phyloP scores from a whole-genome alignment of 1,284 basidiomycete species.

The Microbotryum silenes-acaulis region DNA sequence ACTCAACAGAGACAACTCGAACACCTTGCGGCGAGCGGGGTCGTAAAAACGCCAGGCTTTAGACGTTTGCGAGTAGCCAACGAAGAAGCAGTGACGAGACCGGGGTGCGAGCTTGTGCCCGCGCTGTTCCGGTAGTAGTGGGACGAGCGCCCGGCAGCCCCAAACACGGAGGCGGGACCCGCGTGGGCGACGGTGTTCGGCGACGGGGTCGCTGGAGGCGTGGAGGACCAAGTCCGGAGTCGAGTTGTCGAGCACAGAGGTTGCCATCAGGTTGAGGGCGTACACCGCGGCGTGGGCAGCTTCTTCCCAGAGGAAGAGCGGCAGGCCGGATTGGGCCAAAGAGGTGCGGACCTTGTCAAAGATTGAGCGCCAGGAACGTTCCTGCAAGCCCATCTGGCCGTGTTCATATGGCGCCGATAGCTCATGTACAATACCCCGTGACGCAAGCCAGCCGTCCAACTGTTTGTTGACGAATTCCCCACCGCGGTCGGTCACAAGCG shows the following conservation, averaged over 20 bases:
- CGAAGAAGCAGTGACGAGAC: background rate
- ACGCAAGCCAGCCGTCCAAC: too few species aligned
- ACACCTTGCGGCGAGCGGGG: too few species aligned
- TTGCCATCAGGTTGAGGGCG: background rate
- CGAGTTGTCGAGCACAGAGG: background rate
- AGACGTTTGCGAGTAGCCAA: too few species aligned
- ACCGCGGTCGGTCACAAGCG: too few species aligned
- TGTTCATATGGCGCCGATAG: conserved; percentile 4
- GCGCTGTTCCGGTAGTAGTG: too few species aligned
- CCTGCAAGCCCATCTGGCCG: conserved; percentile 1
- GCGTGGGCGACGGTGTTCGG: background rate
- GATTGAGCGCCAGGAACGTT: too few species aligned
- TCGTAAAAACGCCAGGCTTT: too few species aligned
- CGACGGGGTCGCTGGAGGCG: background rate
- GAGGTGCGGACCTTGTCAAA: background rate
- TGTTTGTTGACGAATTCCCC: too few species aligned
- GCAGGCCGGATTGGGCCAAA: background rate
- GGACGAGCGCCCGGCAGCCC: conserved; percentile 1
- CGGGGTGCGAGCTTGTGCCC: conserved; percentile 1
- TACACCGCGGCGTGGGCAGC: background rate
- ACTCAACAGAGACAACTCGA: too few species aligned
- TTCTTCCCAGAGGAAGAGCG: conserved; percentile 8
- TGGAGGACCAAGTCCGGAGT: background rate
- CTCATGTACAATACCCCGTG: conserved; percentile 8
- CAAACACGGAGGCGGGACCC: background rate